A percentile compares a stretch with the other conserved stretches of the same genome.
These are phyloP conservation scores for Suillus cothurnatus DNA, from an alignment of 768 basidiomycete genomes.

Conservation along the genomic window DNA sequence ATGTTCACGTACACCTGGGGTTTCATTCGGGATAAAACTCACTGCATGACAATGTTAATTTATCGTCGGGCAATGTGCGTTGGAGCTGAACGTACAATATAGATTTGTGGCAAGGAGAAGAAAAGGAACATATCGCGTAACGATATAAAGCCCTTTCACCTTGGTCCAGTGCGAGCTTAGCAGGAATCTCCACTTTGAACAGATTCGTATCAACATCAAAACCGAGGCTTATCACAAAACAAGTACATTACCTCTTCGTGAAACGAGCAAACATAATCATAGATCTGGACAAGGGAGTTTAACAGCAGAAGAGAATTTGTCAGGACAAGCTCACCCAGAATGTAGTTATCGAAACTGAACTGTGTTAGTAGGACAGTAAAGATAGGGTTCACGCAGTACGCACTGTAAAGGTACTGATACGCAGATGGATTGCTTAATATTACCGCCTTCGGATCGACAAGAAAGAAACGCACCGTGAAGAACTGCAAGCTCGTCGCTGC, in stretches of 20 bases:
- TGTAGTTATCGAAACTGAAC: not conserved
- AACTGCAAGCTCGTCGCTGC: not conserved
- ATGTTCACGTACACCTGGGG: not conserved
- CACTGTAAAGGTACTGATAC: not conserved
- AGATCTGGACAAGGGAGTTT: not conserved
- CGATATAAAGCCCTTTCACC: not conserved
- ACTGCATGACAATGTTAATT: not conserved
- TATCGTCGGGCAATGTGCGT: not conserved
- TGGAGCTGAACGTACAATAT: not conserved
- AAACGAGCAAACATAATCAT: not conserved
- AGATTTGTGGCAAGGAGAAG: not conserved
- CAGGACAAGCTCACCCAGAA: not conserved
- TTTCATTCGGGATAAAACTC: not conserved
- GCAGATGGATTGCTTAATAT: not conserved
- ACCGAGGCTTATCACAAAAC: not conserved
- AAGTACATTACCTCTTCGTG: not conserved
- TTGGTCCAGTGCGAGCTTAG: not conserved
- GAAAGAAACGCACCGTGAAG: not conserved
- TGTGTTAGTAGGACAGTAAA: not conserved
- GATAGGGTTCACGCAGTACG: not conserved
- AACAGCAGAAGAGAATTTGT: not conserved
- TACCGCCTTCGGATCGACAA: not conserved
- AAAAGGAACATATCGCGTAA: not conserved
- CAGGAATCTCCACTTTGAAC: not conserved
- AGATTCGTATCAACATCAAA: not conserved